Conservation (phyloP, 495 filamentous ascomycete genomes). For the Astrothelium macrocarpum region DNA sequence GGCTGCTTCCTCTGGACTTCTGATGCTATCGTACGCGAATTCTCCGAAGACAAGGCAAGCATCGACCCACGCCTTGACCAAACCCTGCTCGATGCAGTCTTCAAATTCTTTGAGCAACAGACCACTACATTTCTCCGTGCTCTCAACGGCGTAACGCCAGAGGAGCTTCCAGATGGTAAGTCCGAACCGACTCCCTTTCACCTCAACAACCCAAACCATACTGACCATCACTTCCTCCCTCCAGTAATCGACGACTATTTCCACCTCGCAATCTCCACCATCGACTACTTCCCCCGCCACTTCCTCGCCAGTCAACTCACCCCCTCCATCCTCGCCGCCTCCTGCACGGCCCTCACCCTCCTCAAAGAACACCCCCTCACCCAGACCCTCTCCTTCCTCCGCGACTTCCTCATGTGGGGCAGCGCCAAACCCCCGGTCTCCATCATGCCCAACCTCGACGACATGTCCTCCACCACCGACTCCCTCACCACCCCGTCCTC, state of each 20-base stretch:
- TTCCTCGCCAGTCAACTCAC: slow-evolving; percentile 69
- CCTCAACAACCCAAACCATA: not conserved
- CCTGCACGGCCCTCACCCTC: slow-evolving; percentile 70
- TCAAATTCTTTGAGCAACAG: slow-evolving; percentile 89
- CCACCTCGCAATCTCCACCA: slow-evolving; percentile 77
- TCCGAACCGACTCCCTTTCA: not conserved
- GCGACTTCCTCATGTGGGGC: slow-evolving; percentile 86
- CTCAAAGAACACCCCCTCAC: slow-evolving; percentile 85
- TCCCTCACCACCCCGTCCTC: too few relatives aligned
- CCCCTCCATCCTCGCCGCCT: slow-evolving; percentile 74
- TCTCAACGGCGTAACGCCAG: slow-evolving; percentile 75
- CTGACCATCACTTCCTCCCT: slow-evolving; percentile 14
- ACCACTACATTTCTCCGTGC: slow-evolving; percentile 75
- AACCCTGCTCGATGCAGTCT: slow-evolving; percentile 78
- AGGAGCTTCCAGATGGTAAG: slow-evolving; percentile 77
- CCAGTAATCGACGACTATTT: slow-evolving; percentile 97
- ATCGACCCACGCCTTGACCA: slow-evolving; percentile 75
- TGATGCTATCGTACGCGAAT: slow-evolving; percentile 87
- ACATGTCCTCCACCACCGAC: slow-evolving; percentile 63
- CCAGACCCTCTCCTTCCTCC: slow-evolving; percentile 84
- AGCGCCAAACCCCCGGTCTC: slow-evolving; percentile 66
- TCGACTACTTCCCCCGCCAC: slow-evolving; percentile 81
- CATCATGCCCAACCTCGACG: slow-evolving; percentile 41
- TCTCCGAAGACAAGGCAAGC: slow-evolving; percentile 74
- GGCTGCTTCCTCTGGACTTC: slow-evolving; percentile 98